phyloP scores from a whole-genome alignment of 176 grass and related monocot genomes.

The Carex cristatella region DNA sequence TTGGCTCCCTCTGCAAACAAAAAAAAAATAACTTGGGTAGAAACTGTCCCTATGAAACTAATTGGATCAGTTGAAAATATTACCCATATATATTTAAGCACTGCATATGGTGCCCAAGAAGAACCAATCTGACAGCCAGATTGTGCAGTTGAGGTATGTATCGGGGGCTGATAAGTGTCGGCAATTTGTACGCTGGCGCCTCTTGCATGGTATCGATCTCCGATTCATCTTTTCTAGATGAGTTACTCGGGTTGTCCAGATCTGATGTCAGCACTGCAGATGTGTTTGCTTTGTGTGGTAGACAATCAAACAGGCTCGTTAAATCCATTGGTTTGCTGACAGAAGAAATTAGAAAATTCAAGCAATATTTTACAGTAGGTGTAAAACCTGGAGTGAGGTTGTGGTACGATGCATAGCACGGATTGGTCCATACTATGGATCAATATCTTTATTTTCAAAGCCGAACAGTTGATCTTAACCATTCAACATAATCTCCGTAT shows the following conservation, averaged over 20 bases:
- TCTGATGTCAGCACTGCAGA: neutral
- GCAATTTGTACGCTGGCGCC: constrained; percentile 18
- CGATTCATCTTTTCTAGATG: constrained; percentile 18
- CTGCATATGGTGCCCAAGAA: constrained; percentile 38
- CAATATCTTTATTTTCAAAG: no score
- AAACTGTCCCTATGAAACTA: neutral
- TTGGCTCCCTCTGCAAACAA: neutral
- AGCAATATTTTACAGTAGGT: neutral
- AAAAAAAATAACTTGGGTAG: neutral
- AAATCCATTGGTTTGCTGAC: constrained; percentile 56
- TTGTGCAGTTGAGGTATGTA: constrained; percentile 40
- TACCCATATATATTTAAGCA: constrained; percentile 60
- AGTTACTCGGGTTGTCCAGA: neutral
- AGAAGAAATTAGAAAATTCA: neutral
- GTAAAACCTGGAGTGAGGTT: no score
- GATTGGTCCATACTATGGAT: no score
- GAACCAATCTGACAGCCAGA: constrained; percentile 40
- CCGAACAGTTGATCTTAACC: no score
- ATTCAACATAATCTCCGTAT: no score
- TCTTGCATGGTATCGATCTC: constrained; percentile 2
- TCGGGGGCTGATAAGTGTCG: constrained; percentile 43
- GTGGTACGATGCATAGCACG: no score
- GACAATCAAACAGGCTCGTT: constrained; percentile 33
- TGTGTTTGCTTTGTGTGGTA: constrained; percentile 21
- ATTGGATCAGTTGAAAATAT: neutral